A percentile compares a stretch with the other conserved stretches of the same genome.
These are phyloP conservation scores for Neostapfia colusana DNA, from an alignment of 176 grass and related monocot species.

Conservation along the genomic window DNA sequence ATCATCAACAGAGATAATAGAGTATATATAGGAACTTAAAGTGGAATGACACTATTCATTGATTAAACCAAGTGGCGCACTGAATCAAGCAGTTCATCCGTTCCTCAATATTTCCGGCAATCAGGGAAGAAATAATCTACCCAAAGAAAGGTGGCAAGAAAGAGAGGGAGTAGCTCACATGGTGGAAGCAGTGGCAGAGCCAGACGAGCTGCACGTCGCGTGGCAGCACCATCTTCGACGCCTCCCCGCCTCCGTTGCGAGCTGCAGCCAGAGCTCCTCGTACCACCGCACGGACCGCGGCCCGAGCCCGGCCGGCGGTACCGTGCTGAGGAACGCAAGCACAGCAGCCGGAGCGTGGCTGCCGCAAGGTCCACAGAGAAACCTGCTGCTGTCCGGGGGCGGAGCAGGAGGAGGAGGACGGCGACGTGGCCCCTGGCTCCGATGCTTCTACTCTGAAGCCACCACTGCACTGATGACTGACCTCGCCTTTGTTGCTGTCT, in stretches of 20 bases:
- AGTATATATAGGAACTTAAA: background rate
- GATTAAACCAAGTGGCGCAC: background rate
- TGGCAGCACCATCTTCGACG: conserved; percentile 69
- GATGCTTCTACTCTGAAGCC: background rate
- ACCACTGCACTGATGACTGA: background rate
- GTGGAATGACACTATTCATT: background rate
- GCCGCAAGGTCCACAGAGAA: conserved; percentile 59
- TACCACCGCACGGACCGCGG: conserved; percentile 60
- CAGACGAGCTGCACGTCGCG: conserved; percentile 76
- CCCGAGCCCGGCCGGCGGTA: conserved; percentile 22
- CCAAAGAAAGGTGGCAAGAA: conserved; percentile 17
- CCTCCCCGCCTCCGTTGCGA: conserved; percentile 43
- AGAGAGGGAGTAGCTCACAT: conserved; percentile 38
- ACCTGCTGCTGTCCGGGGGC: background rate
- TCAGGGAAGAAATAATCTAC: background rate
- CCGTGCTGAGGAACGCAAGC: conserved; percentile 71
- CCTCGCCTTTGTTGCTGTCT: background rate
- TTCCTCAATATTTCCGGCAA: background rate
- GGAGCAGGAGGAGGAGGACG: conserved; percentile 15
- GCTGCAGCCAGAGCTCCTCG: conserved; percentile 82
- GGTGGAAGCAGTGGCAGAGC: conserved; percentile 89
- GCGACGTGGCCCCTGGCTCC: conserved; percentile 2
- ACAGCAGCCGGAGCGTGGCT: conserved; percentile 66
- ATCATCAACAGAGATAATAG: background rate
- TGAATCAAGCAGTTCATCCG: background rate